phyloP scores from a whole-genome alignment of 1,139 yeast species.

The Suhomyces yuchorum region DNA sequence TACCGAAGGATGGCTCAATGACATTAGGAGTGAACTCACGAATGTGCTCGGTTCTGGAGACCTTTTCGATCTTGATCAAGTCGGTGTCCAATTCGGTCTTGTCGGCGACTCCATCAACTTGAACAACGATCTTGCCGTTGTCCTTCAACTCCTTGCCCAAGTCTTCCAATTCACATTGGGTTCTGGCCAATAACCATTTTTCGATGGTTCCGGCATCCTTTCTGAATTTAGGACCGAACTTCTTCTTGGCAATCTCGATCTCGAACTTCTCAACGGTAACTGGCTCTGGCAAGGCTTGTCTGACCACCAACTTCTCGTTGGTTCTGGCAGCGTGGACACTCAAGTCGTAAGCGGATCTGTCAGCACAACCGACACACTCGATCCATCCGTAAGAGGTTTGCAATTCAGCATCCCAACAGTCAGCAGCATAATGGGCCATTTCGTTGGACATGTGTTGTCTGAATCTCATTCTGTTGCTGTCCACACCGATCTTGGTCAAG shows the following conservation, averaged over 20 bases:
- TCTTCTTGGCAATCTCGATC: constrained; percentile 86
- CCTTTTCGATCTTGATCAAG: constrained; percentile 75
- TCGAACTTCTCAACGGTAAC: constrained; percentile 79
- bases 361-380: constrained; percentile 99
- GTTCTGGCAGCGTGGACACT: constrained; percentile 95
- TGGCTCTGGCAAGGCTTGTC: constrained; percentile 87
- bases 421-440: constrained; percentile 99
- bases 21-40: constrained; percentile 97
- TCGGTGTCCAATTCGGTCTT: constrained; percentile 69
- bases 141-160: constrained; percentile 67
- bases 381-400: constrained; percentile 98
- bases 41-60: constrained; percentile 80
- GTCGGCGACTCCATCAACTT: constrained; percentile 61
- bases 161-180: constrained; percentile 84
- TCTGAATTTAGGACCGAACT: constrained; percentile 96
- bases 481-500: constrained; percentile 87
- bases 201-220: constrained; percentile 94
- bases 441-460: constrained; percentile 98
- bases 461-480: constrained; percentile 80
- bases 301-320: constrained; percentile 90
- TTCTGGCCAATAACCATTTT: constrained; percentile 70
- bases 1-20: constrained; percentile 98
- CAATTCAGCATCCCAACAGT: constrained; percentile 99
- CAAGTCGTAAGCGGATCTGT: constrained; percentile 96
- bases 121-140: constrained; percentile 65